Conservation (phyloP, 2,329 filamentous ascomycete species). For the Akanthomyces lecanii region DNA sequence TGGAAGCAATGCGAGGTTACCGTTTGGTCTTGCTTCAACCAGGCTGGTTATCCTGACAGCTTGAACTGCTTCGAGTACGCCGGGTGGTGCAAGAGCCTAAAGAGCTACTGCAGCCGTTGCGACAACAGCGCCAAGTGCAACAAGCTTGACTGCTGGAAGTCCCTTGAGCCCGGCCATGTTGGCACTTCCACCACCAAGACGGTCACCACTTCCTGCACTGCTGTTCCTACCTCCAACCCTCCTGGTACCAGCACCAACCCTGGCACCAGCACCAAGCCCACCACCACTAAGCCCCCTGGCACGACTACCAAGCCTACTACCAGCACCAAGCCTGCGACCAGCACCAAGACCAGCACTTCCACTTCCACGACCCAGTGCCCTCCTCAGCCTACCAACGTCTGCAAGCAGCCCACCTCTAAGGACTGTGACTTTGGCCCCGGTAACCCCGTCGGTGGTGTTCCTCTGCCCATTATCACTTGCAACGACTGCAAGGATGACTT, state of each 20-base stretch:
- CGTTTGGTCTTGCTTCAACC: slow-evolving; percentile 46
- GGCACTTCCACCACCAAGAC: slow-evolving; percentile 33
- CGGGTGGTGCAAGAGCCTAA: slow-evolving; percentile 45
- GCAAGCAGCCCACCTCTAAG: slow-evolving; percentile 50
- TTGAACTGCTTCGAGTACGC: slow-evolving; percentile 49
- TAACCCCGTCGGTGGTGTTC: slow-evolving; percentile 49
- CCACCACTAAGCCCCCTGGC: slow-evolving; percentile 1
- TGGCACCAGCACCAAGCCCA: slow-evolving; percentile 22
- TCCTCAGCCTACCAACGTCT: slow-evolving; percentile 48
- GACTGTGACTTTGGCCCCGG: slow-evolving; percentile 65
- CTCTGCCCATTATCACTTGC: slow-evolving; percentile 50
- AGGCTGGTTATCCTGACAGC: slow-evolving; percentile 46
- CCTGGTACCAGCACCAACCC: slow-evolving; percentile 24
- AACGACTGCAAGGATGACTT: slow-evolving; percentile 47
- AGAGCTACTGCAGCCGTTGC: slow-evolving; percentile 42
- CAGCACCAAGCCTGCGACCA: slow-evolving; percentile 27
- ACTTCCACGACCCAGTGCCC: slow-evolving; percentile 34
- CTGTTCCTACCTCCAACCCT: slow-evolving; percentile 26
- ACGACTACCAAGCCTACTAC: slow-evolving; percentile 28
- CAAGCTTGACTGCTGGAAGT: slow-evolving; percentile 42
- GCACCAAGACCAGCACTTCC: slow-evolving; percentile 21
- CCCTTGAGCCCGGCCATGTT: slow-evolving; percentile 37
- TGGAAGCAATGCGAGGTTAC: slow-evolving; percentile 44
- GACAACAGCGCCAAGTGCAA: slow-evolving; percentile 31
- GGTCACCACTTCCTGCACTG: slow-evolving; percentile 28